These are phyloP conservation scores for Stachybotrys chlorohalonatus DNA, from an alignment of 2,329 filamentous ascomycete species.

Conservation along the genomic window DNA sequence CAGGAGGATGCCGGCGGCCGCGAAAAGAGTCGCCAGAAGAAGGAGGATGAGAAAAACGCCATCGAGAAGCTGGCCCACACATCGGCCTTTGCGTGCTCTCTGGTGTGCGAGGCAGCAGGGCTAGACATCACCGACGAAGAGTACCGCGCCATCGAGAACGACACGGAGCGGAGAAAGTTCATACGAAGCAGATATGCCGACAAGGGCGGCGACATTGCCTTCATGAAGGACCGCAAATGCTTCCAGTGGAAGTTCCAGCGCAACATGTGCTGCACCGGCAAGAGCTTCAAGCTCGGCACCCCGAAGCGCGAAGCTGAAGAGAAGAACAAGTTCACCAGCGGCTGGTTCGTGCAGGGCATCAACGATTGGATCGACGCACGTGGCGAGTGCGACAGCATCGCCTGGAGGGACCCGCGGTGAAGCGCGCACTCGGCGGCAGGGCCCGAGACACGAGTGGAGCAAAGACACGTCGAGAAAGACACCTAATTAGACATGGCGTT, in stretches of 20 bases:
- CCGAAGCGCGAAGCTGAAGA: constrained; percentile 22
- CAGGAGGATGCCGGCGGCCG: constrained; percentile 22
- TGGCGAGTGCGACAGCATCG: constrained; percentile 29
- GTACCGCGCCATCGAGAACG: constrained; percentile 15
- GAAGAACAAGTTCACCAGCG: constrained; percentile 27
- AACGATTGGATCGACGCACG: constrained; percentile 35
- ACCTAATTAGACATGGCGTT: background rate
- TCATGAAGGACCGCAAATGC: constrained; percentile 26
- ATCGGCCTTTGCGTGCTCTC: constrained; percentile 36
- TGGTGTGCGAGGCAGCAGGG: constrained; percentile 35
- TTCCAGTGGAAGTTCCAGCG: constrained; percentile 39
- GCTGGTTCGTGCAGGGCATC: constrained; percentile 38
- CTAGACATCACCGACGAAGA: constrained; percentile 25
- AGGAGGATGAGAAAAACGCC: constrained; percentile 27
- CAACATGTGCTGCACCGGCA: constrained; percentile 32
- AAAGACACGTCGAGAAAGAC: background rate
- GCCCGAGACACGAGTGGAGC: background rate
- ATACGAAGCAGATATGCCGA: constrained; percentile 17
- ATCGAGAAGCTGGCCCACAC: constrained; percentile 35
- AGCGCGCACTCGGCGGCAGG: background rate
- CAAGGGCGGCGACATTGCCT: constrained; percentile 9
- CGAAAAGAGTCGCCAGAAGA: constrained; percentile 24
- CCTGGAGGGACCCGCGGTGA: constrained; percentile 28
- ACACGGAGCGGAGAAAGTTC: constrained; percentile 16
- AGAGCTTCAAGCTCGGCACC: constrained; percentile 33